Conservation (phyloP, 1,139 yeast species). For the Kodamaea suecica region DNA sequence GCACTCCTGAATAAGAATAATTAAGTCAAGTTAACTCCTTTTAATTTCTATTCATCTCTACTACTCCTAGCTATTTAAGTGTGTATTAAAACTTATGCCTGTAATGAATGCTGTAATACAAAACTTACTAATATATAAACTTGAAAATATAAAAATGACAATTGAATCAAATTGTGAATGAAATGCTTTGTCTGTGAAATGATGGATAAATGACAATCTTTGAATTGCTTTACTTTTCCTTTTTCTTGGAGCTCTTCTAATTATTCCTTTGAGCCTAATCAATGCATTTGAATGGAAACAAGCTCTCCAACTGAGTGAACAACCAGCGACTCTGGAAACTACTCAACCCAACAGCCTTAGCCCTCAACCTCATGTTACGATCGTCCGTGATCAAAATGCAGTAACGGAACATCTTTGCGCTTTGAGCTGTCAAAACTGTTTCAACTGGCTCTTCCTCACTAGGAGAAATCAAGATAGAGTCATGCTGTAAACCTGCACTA, state of each 20-base stretch:
- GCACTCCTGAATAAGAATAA: too few relatives aligned
- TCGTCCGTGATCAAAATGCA: constrained; percentile 71
- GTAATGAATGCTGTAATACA: constrained; percentile 1
- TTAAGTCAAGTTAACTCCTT: too few relatives aligned
- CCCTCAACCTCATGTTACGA: constrained; percentile 65
- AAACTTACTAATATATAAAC: background rate
- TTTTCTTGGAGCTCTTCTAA: too few relatives aligned
- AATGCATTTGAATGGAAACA: constrained; percentile 39
- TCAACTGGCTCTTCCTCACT: constrained; percentile 6
- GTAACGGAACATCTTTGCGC: constrained; percentile 47
- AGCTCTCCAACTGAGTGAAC: constrained; percentile 48
- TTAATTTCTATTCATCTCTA: too few relatives aligned
- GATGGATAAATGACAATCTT: background rate
- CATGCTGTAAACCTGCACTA: background rate
- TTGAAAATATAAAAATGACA: background rate
- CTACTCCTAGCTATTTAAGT: background rate
- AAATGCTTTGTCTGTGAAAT: too few relatives aligned
- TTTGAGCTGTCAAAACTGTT: constrained; percentile 27
- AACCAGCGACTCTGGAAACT: constrained; percentile 63
- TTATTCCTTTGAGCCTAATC: too few relatives aligned
- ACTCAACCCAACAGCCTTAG: constrained; percentile 56
- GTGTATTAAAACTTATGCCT: constrained; percentile 2
- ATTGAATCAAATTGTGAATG: background rate
- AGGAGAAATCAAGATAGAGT: constrained; percentile 9
- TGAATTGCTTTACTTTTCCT: too few relatives aligned